phyloP scores from a whole-genome alignment of 2,329 filamentous ascomycete species.

The Penicillium brasilianum region DNA sequence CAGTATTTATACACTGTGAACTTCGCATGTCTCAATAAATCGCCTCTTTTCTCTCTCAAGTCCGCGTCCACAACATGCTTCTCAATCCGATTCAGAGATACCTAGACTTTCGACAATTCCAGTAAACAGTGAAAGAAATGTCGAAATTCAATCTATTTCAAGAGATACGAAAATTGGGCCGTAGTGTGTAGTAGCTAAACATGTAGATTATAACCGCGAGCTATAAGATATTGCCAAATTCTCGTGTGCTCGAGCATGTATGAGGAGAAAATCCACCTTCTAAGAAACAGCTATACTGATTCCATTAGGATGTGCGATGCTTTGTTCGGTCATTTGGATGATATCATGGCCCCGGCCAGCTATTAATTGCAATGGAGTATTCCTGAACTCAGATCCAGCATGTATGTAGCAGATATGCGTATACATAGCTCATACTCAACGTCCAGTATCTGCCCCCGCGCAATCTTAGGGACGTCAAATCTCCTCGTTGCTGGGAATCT shows the following conservation, averaged over 20 bases:
- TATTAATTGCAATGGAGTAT: conserved; percentile 1
- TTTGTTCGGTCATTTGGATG: conserved; percentile 1
- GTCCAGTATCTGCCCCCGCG: too few species aligned
- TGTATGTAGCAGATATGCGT: too few species aligned
- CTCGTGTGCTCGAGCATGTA: neutral
- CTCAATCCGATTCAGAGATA: neutral
- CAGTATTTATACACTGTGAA: neutral
- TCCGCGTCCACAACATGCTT: neutral
- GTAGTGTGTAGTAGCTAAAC: too few species aligned
- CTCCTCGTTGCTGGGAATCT: too few species aligned
- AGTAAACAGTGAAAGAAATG: too few species aligned
- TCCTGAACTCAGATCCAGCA: neutral
- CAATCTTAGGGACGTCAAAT: too few species aligned
- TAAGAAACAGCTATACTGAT: neutral
- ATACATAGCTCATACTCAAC: too few species aligned
- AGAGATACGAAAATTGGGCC: too few species aligned
- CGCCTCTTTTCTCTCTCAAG: too few species aligned
- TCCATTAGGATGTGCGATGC: neutral
- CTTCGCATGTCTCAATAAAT: too few species aligned
- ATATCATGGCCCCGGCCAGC: neutral
- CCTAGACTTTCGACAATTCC: too few species aligned
- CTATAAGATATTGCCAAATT: conserved; percentile 1
- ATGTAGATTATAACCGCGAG: neutral
- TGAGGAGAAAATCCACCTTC: neutral
- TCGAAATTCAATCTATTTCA: too few species aligned